Conservation (phyloP, 2,329 filamentous ascomycete genomes). For the Alternaria brassicae region DNA sequence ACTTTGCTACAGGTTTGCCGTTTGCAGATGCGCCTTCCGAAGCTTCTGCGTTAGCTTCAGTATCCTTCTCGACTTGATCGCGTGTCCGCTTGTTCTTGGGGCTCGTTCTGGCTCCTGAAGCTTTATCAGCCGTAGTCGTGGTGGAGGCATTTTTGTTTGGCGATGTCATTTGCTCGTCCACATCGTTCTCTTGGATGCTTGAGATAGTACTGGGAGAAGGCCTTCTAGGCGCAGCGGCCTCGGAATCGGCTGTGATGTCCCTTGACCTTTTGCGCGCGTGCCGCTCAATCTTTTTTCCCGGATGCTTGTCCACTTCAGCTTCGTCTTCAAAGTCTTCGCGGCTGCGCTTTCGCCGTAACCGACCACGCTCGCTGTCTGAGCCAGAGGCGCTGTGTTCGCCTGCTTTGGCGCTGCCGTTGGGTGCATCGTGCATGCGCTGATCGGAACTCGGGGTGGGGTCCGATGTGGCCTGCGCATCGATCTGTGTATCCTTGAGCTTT, state of each 20-base stretch:
- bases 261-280: conserved; percentile 58
- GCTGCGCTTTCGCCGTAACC: conserved; percentile 55
- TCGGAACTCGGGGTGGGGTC: conserved; percentile 27
- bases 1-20: conserved; percentile 22
- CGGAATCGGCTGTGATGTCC: conserved; percentile 45
- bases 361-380: conserved; percentile 48
- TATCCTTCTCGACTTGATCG: conserved; percentile 38
- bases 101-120: conserved; percentile 39
- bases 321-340: conserved; percentile 55
- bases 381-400: conserved; percentile 41
- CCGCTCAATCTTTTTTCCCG: conserved; percentile 46
- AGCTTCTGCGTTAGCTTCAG: conserved; percentile 14
- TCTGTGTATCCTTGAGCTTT: conserved; percentile 68
- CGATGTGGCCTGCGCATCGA: conserved; percentile 52
- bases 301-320: conserved; percentile 39
- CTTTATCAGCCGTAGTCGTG: conserved; percentile 12
- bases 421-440: conserved; percentile 32
- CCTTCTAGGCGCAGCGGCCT: conserved; percentile 39
- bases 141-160: conserved; percentile 20
- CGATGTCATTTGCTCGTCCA: conserved; percentile 38
- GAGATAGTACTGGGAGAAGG: conserved; percentile 42
- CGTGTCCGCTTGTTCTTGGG: conserved; percentile 60
- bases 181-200: conserved; percentile 41
- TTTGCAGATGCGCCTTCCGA: conserved; percentile 23
- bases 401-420: conserved; percentile 31